These are phyloP conservation scores for Coleophoma eucalyptorum DNA, from an alignment of 2,329 filamentous ascomycete species.

Conservation along the genomic window DNA sequence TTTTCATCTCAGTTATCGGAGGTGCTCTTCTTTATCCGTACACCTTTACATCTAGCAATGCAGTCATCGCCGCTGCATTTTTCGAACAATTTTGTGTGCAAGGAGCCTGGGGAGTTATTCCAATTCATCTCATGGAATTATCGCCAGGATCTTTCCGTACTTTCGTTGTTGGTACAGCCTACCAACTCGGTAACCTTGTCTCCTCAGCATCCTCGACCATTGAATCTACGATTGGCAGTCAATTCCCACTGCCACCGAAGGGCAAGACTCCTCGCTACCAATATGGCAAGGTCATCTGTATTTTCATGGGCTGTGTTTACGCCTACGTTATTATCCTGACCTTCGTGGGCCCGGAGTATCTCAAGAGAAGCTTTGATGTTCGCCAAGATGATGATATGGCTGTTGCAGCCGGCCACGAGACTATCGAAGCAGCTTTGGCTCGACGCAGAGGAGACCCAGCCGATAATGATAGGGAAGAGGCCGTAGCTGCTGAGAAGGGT, in stretches of 20 bases:
- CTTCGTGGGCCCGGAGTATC: constrained; percentile 41
- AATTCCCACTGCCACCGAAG: constrained; percentile 65
- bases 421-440: constrained; percentile 19
- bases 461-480: background rate
- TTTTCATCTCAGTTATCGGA: constrained; percentile 59
- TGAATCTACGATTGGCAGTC: constrained; percentile 70
- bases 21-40: constrained; percentile 83
- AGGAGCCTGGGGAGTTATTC: constrained; percentile 72
- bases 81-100: constrained; percentile 80
- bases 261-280: constrained; percentile 53
- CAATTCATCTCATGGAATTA: constrained; percentile 71
- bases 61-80: constrained; percentile 75
- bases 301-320: constrained; percentile 74
- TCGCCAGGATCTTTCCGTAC: constrained; percentile 68
- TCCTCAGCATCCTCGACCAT: constrained; percentile 72
- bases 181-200: constrained; percentile 74
- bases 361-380: constrained; percentile 41
- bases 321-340: constrained; percentile 58
- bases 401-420: constrained; percentile 33
- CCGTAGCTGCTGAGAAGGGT: background rate
- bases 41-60: constrained; percentile 59
- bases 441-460: background rate
- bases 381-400: constrained; percentile 41
- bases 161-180: constrained; percentile 66
- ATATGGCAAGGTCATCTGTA: constrained; percentile 82